phyloP scores from a whole-genome alignment of 2,329 filamentous ascomycete genomes.

The Aspergillus sojae region DNA sequence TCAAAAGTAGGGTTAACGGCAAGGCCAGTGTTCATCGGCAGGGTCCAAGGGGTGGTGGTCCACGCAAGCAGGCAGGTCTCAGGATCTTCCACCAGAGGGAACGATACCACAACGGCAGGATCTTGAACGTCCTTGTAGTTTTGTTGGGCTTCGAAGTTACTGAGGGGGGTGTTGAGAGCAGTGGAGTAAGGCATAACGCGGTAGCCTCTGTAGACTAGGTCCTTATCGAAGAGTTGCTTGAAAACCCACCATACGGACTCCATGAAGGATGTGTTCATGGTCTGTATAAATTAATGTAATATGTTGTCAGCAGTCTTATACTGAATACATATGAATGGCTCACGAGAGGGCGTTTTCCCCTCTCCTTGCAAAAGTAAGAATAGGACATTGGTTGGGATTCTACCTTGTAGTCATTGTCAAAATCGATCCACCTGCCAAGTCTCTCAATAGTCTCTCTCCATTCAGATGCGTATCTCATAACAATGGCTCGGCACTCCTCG shows the following conservation, averaged over 20 bases:
- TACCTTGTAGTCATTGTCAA: constrained; percentile 95
- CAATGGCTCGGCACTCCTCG: constrained; percentile 85
- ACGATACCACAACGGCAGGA: constrained; percentile 84
- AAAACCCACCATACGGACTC: constrained; percentile 97
- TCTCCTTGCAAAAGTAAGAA: neutral
- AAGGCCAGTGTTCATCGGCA: constrained; percentile 78
- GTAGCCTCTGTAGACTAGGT: constrained; percentile 84
- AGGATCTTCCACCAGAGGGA: constrained; percentile 78
- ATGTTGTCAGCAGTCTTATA: neutral
- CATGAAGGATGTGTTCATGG: constrained; percentile 95
- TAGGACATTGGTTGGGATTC: constrained; percentile 3
- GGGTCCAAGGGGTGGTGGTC: constrained; percentile 88
- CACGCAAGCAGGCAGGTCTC: constrained; percentile 78
- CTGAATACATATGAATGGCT: neutral
- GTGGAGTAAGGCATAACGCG: constrained; percentile 96
- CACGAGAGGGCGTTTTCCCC: neutral
- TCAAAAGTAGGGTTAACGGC: constrained; percentile 81
- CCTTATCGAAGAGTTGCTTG: constrained; percentile 89
- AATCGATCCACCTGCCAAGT: constrained; percentile 93
- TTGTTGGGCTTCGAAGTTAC: constrained; percentile 91
- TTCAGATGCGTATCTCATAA: constrained; percentile 85
- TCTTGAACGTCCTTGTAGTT: constrained; percentile 95
- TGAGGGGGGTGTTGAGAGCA: constrained; percentile 82
- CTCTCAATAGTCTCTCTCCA: constrained; percentile 88
- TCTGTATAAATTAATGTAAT: constrained; percentile 50